phyloP scores from a whole-genome alignment of 192 early-diverging fungal genomes.

The Coemansia sp. region DNA sequence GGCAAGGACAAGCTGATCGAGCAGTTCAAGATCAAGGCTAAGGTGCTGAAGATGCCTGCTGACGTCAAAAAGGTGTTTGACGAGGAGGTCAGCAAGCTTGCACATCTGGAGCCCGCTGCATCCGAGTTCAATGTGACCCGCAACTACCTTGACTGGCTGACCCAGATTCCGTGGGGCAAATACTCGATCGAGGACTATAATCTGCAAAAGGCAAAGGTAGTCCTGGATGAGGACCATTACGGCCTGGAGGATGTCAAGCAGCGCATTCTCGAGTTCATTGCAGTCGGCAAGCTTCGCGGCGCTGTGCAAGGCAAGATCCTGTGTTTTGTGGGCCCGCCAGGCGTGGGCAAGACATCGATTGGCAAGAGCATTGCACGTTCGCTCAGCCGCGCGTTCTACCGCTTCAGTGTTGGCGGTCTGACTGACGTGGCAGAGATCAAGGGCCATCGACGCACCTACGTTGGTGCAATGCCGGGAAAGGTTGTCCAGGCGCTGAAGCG shows the following conservation, averaged over 20 bases:
- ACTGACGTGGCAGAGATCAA: conserved; percentile 99
- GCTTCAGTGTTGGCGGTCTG: conserved; percentile 96
- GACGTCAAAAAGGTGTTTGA: conserved; percentile 95
- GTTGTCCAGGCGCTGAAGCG: conserved; percentile 98
- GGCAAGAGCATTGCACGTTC: conserved; percentile 97
- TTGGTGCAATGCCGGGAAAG: conserved; percentile 99
- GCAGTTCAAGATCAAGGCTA: conserved; percentile 86
- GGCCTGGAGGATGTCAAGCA: conserved; percentile 99
- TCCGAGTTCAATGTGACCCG: conserved; percentile 98
- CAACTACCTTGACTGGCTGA: conserved; percentile 99
- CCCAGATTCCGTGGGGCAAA: conserved; percentile 96
- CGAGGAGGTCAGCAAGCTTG: conserved; percentile 93
- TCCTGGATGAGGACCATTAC: conserved; percentile 99
- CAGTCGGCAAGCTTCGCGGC: conserved; percentile 92
- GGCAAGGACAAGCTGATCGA: conserved; percentile 98
- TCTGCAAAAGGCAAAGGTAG: conserved; percentile 76
- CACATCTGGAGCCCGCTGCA: conserved; percentile 90
- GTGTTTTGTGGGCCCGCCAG: conserved; percentile 98
- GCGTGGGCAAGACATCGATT: conserved; percentile 97
- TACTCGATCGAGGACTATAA: conserved; percentile 91
- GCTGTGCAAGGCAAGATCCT: conserved; percentile 99
- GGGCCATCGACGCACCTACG: conserved; percentile 97
- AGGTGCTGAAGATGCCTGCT: conserved; percentile 85
- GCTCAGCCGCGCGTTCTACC: conserved; percentile 90
- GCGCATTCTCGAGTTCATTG: conserved; percentile 98